Base-by-base conservation (phyloP, 2,329 filamentous ascomycete species). In the Aspergillus sclerotialis region DNA sequence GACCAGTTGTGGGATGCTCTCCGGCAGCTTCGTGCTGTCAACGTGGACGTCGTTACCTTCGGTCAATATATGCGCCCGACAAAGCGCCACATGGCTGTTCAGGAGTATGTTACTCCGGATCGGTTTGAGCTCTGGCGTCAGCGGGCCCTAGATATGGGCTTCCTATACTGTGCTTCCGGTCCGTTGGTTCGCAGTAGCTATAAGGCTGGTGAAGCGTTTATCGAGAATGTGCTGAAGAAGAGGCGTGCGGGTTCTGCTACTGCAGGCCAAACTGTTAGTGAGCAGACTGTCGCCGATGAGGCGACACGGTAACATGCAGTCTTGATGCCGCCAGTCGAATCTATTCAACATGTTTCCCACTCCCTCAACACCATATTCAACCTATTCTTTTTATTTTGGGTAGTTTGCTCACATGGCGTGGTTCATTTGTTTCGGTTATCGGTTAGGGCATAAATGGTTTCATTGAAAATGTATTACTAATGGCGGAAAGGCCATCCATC, bases 61-160 rank as follows among this genome's bases (percentile, higher is more conserved):
- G 92, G 92, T n/a, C 92, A 98, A 69, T 98, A 98, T 70, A 98
- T 98, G 92, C 85, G 90, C 8, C 92, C 92, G 2, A 98, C 92
- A 4, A 98, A 96, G 72, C 78, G 90, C 28, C 92, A 98, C 62
- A 90, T 98, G 78, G 82, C 94, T 62, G 92, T 98, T 19, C 84
- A 94, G 55, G 87, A 90, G 61, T 98, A 98, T 60, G 77, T 98
- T 30, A 90, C 88, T 0, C 92, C 92, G 1, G 85, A 84, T 42
- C 80, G 82, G 43, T 98, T 98, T 56, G 90, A 96, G 56, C 69
- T 84, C 53, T 98, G 92, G 92, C 78, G 84, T 40, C 78, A 87
- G 66, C 78, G 88, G 33, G 90, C 92, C 25, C 72, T 96, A 29
- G 88, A 95, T 43, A 78, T 96, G 80, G 92, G 92, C 30, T 98